Conservation (phyloP, 192 early-diverging fungal species). For the Thamnidium elegans region DNA sequence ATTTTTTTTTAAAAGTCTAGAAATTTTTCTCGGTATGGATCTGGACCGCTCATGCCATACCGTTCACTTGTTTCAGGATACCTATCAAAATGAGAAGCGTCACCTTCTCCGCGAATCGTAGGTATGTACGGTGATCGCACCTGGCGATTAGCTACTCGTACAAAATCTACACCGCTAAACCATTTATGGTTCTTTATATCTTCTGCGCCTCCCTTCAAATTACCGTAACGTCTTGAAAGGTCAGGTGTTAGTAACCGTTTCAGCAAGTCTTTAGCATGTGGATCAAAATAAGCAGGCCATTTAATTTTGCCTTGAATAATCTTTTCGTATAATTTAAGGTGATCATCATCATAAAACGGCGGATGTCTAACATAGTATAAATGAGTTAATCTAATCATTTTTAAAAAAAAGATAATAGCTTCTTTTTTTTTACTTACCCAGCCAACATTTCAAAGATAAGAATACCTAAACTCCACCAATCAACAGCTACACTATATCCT, state of each 20-base stretch:
- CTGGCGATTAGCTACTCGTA: constrained; percentile 10
- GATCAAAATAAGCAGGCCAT: constrained; percentile 85
- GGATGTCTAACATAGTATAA: constrained; percentile 54
- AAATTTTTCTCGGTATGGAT: constrained; percentile 20
- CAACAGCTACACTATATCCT: constrained; percentile 94
- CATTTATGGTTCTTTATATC: constrained; percentile 93
- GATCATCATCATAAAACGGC: constrained; percentile 96
- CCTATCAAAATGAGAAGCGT: constrained; percentile 92
- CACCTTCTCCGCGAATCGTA: constrained; percentile 64
- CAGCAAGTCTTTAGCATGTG: constrained; percentile 82
- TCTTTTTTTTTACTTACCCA: constrained; percentile 50
- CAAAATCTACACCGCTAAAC: constrained; percentile 83
- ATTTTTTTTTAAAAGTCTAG: constrained; percentile 2
- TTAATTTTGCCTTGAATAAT: constrained; percentile 86
- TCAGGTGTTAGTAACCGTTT: constrained; percentile 87
- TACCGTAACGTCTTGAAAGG: constrained; percentile 87
- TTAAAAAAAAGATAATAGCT: background rate
- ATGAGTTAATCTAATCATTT: too few relatives aligned
- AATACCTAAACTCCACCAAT: constrained; percentile 99
- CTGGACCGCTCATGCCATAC: constrained; percentile 58
- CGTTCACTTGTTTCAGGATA: constrained; percentile 91
- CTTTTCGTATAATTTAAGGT: constrained; percentile 97
- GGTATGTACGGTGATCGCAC: constrained; percentile 24
- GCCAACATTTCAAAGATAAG: constrained; percentile 97
- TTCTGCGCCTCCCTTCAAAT: constrained; percentile 79